Evolutionary conservation across 2,329 filamentous ascomycete species (phyloP).

Genomic region (Waltergamsia citrina): DNA sequence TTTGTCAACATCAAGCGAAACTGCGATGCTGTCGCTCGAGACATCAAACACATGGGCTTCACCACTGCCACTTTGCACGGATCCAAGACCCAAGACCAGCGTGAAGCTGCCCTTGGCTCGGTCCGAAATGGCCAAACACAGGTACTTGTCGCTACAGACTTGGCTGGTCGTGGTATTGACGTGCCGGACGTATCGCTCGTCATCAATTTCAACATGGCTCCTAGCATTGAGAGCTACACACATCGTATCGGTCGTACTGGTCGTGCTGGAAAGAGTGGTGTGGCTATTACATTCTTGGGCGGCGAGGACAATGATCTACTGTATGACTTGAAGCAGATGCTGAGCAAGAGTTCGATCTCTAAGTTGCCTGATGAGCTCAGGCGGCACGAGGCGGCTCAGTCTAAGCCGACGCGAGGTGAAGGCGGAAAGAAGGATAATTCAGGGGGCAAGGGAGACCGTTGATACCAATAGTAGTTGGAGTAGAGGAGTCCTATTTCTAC

Average conservation of each 20-base stretch:
- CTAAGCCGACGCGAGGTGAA: conserved; percentile 46
- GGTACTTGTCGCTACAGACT: conserved; percentile 88
- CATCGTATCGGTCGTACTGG: conserved; percentile 95
- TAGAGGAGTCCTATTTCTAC: too few species aligned
- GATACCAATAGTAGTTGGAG: too few species aligned
- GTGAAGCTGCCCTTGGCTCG: conserved; percentile 83
- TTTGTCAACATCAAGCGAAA: conserved; percentile 99
- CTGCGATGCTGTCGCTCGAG: conserved; percentile 87
- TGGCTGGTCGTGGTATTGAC: conserved; percentile 96
- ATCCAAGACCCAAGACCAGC: conserved; percentile 94
- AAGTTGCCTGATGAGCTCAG: conserved; percentile 86
- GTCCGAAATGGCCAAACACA: conserved; percentile 73
- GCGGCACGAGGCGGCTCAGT: conserved; percentile 85
- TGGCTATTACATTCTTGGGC: conserved; percentile 91
- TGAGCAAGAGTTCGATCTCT: conserved; percentile 80
- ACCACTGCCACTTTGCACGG: conserved; percentile 86
- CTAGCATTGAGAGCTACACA: conserved; percentile 86
- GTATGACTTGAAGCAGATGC: conserved; percentile 94
- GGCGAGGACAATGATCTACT: conserved; percentile 82
- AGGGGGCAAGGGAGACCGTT: conserved; percentile 1
- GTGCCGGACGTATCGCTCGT: conserved; percentile 89
- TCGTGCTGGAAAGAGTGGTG: conserved; percentile 93
- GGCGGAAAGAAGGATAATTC: conserved; percentile 17
- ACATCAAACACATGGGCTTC: conserved; percentile 92
- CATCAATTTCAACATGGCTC: conserved; percentile 98